Evolutionary conservation across 805 yeast species (phyloP).

Genomic region (Myxozyma mucilagina): DNA sequence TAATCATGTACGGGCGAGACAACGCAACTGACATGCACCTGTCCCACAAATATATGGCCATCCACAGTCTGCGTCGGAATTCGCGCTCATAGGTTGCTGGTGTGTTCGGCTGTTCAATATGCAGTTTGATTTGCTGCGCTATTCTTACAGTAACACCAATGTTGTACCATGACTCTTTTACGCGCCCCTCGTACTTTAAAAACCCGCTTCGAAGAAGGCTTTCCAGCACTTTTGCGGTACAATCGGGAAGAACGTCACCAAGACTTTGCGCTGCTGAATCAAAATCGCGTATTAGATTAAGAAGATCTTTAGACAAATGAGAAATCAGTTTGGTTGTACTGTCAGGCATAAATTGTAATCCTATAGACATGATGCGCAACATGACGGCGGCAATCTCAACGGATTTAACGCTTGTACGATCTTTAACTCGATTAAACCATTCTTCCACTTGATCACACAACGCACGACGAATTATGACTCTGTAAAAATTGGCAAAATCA

Average conservation of each 20-base stretch:
- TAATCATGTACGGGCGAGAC: constrained; percentile 27
- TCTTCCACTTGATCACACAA: constrained; percentile 9
- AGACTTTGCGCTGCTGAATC: constrained; percentile 14
- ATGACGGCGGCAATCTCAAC: constrained; percentile 4
- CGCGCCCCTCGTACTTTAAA: constrained; percentile 19
- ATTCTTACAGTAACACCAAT: constrained; percentile 17
- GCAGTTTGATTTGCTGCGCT: constrained; percentile 28
- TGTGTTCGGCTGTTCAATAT: constrained; percentile 18
- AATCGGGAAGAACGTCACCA: constrained; percentile 23
- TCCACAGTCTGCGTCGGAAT: constrained; percentile 24
- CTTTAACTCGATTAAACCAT: constrained; percentile 12
- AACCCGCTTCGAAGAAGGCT: constrained; percentile 11
- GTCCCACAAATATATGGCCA: constrained; percentile 28
- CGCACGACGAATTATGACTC: constrained; percentile 8
- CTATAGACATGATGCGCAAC: constrained; percentile 24
- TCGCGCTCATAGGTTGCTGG: constrained; percentile 26
- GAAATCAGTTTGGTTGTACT: constrained; percentile 1
- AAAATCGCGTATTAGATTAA: constrained; percentile 10
- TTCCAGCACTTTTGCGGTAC: constrained; percentile 12
- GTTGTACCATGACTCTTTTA: constrained; percentile 25
- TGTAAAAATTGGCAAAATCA: constrained; percentile 20
- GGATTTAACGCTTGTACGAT: not conserved
- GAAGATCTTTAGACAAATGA: constrained; percentile 9
- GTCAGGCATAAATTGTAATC: constrained; percentile 18
- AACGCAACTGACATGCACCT: constrained; percentile 19